phyloP scores from a whole-genome alignment of 176 grass and related monocot species.

The Otatea glauca region DNA sequence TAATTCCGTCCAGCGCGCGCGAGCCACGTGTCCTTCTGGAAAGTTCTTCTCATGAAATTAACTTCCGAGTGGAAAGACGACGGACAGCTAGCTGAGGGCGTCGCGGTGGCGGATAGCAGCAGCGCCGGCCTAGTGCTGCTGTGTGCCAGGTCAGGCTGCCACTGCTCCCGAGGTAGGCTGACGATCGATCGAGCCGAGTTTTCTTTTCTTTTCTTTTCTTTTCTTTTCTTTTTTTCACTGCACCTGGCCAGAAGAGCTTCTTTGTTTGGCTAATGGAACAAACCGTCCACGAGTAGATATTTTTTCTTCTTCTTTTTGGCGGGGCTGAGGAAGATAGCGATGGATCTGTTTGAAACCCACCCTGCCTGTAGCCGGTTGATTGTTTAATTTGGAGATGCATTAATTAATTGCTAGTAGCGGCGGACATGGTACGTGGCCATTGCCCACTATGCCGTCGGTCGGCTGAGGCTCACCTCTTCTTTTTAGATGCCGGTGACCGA shows the following conservation, averaged over 20 bases:
- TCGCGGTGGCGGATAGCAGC: neutral
- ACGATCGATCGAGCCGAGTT: too few species aligned
- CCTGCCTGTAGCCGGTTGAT: too few species aligned
- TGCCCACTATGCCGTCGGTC: too few species aligned
- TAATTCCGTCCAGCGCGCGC: neutral
- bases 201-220: too few species aligned
- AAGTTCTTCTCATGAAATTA: neutral
- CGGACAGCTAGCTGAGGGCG: neutral
- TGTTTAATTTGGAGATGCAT: too few species aligned
- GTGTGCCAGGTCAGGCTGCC: too few species aligned
- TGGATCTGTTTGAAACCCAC: neutral
- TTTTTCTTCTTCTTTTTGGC: neutral
- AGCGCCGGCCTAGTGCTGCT: conserved; percentile 1
- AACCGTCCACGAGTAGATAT: conserved; percentile 30
- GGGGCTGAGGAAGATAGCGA: neutral
- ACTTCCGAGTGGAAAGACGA: too few species aligned
- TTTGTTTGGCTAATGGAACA: conserved; percentile 21
- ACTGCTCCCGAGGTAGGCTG: too few species aligned
- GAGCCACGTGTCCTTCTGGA: conserved; percentile 18
- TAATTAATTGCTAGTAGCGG: too few species aligned
- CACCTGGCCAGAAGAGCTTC: neutral
- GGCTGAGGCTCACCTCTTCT: too few species aligned
- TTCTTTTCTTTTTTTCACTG: neutral
- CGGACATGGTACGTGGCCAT: too few species aligned
- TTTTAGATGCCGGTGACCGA: too few species aligned